A percentile compares a stretch with the other conserved stretches of the same genome.
These are phyloP conservation scores for Penicillium dipodomyicola DNA, from an alignment of 495 filamentous ascomycete genomes.

Conservation along the genomic window DNA sequence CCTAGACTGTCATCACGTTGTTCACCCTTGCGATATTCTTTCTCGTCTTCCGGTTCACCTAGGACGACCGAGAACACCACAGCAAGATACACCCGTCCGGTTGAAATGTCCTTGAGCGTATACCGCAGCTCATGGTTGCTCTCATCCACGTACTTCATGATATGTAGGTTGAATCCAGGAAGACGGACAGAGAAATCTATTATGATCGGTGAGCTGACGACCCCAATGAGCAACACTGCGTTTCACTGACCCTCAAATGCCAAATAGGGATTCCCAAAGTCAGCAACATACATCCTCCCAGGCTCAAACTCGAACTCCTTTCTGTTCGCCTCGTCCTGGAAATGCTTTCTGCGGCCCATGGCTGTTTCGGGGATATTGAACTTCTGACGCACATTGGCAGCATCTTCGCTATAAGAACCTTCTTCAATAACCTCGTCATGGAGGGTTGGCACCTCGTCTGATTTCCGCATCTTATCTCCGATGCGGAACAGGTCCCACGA, in stretches of 20 bases:
- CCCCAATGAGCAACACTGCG: conserved; percentile 5
- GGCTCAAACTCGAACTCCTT: conserved; percentile 56
- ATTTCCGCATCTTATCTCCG: conserved; percentile 46
- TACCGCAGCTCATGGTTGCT: conserved; percentile 79
- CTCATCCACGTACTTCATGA: conserved; percentile 79
- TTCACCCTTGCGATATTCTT: conserved; percentile 4
- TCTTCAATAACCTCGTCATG: conserved; percentile 59
- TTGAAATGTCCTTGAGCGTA: conserved; percentile 73
- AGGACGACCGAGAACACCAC: conserved; percentile 70
- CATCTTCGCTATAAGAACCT: conserved; percentile 61
- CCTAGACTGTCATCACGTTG: conserved; percentile 15
- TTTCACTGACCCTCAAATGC: conserved; percentile 65
- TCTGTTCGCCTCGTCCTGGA: conserved; percentile 48
- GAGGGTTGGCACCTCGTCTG: conserved; percentile 16
- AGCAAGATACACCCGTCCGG: conserved; percentile 70
- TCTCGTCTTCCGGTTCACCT: conserved; percentile 16
- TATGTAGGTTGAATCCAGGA: conserved; percentile 73
- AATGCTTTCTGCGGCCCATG: conserved; percentile 61
- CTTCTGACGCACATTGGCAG: conserved; percentile 45
- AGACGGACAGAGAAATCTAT: conserved; percentile 72
- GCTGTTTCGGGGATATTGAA: conserved; percentile 52
- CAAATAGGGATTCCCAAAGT: conserved; percentile 93
- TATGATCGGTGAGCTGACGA: conserved; percentile 10
- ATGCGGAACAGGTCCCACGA: conserved; percentile 71
- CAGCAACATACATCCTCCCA: conserved; percentile 64